Evolutionary conservation across 176 grass and related monocot species (phyloP).

Genomic region (Aegilops umbellulata): DNA sequence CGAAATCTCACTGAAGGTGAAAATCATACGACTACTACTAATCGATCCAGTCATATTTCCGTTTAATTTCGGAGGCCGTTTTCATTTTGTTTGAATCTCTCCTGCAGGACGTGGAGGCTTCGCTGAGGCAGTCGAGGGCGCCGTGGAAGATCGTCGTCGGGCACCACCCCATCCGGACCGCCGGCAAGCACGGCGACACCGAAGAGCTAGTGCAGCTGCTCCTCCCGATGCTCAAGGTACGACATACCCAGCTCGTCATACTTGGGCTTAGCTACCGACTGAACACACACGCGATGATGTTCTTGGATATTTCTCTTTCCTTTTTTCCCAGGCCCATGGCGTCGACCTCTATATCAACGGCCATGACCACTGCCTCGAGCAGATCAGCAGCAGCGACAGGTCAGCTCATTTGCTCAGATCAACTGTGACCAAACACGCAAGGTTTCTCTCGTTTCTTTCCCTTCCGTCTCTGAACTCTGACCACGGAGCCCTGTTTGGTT

Average conservation of each 20-base stretch:
- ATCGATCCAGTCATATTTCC: background rate
- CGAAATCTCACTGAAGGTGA: no score
- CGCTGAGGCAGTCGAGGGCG: conserved; percentile 45
- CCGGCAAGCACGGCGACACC: conserved; percentile 58
- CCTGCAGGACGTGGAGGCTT: conserved; percentile 41
- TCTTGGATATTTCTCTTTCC: no score
- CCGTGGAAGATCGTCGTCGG: conserved; percentile 75
- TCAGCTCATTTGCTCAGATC: background rate
- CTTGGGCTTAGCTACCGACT: background rate
- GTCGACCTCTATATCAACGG: conserved; percentile 74
- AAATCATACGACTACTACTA: background rate
- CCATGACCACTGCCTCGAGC: conserved; percentile 77
- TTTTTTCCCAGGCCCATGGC: conserved; percentile 34
- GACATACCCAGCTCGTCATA: background rate
- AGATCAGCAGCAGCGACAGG: conserved; percentile 74
- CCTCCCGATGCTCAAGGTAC: conserved; percentile 62
- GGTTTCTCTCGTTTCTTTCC: background rate
- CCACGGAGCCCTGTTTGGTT: background rate
- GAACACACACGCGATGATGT: background rate
- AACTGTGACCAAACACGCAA: background rate
- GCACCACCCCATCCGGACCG: conserved; percentile 68
- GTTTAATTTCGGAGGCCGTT: background rate
- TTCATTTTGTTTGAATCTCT: background rate
- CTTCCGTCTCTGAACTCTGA: background rate
- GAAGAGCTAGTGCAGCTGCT: conserved; percentile 48